Evolutionary conservation across 805 yeast species (phyloP).

Genomic region (Yarrowia yakushimensis): DNA sequence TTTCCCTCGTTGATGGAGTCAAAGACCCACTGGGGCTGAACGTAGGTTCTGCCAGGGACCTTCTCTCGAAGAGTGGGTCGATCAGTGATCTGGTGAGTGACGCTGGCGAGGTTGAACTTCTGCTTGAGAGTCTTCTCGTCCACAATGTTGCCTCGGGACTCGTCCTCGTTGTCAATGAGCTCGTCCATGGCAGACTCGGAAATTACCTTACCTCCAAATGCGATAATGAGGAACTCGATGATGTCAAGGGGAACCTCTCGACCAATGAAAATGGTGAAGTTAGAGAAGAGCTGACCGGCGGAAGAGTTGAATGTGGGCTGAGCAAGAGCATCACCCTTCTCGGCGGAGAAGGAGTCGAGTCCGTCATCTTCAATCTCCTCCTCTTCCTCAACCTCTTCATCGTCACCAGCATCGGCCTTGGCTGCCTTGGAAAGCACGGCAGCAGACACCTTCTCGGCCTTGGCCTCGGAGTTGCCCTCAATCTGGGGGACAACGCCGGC

Average conservation of each 20-base stretch:
- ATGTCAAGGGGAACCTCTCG: conserved; percentile 94
- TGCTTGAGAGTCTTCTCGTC: conserved; percentile 36
- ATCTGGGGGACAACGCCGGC: conserved; percentile 33
- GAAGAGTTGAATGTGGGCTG: conserved; percentile 51
- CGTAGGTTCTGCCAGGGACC: conserved; percentile 86
- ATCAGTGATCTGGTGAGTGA: conserved; percentile 93
- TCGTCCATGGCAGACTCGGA: conserved; percentile 88
- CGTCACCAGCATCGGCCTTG: conserved; percentile 38
- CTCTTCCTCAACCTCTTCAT: conserved; percentile 31
- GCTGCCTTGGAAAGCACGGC: conserved; percentile 39
- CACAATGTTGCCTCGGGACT: conserved; percentile 42
- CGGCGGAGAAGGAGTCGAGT: conserved; percentile 64
- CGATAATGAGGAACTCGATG: conserved; percentile 77
- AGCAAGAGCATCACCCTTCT: conserved; percentile 51
- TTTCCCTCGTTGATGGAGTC: conserved; percentile 79
- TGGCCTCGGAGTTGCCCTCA: conserved; percentile 35
- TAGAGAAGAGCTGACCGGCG: conserved; percentile 58
- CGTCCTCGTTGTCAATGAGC: conserved; percentile 48
- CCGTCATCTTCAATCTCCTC: conserved; percentile 41
- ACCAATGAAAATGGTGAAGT: conserved; percentile 80
- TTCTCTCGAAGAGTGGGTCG: conserved; percentile 76
- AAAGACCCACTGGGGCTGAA: conserved; percentile 98
- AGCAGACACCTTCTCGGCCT: conserved; percentile 29
- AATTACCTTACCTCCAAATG: conserved; percentile 81
- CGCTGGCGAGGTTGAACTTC: conserved; percentile 53